Base-by-base conservation (phyloP, 2,329 filamentous ascomycete species). In the Diaporthe vexans region DNA sequence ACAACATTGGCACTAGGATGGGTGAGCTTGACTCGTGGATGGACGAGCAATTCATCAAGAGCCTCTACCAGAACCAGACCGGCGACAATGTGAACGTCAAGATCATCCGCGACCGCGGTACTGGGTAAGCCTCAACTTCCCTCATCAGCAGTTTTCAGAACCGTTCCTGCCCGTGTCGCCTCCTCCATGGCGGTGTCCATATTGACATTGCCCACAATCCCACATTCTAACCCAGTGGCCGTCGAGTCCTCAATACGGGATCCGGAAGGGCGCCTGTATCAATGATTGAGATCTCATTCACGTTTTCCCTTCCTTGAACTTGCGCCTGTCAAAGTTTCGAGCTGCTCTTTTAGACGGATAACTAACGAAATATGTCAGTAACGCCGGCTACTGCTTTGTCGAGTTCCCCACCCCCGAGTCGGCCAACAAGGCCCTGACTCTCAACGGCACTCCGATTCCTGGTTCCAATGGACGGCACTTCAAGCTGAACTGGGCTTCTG, bases 51-150 rank as follows among this genome's bases (percentile, higher is more conserved):
- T 99, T 98, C 84, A 94, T 99, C 82, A 95, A 97, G 85, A 97
- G 94, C 79, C 92, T 98, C 59, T 98, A 95, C 90, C 82, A 88
- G 77, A 97, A 95, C 81, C 92, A 95, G 80, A 94, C 98, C 87
- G 95, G 94, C 79, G 97, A 98, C 85, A 92, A 92, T 77, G 97
- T 99, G 80, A 98, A 98, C 80, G 97, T 99, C 80, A 99, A 99
- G 91, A 98, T 99, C 90, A 99, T 99, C 81, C 94, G 97, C 78
- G 97, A 99, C 88, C 98, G 98, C 86, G 98, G 98, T 85, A 98
- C 96, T 82, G 97, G 96, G 95, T 98, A 85, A 72, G 87, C 80
- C 59, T 24, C 5, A 29, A 54, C 75, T 40, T 54, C 46, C n/a
- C 19, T n/a, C 26, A 21, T 10, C 29, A 65, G n/a, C 17, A 58